Evolutionary conservation across 208 protist genomes (phyloP).

Genomic region (Balamuthia mandrillaris): DNA sequence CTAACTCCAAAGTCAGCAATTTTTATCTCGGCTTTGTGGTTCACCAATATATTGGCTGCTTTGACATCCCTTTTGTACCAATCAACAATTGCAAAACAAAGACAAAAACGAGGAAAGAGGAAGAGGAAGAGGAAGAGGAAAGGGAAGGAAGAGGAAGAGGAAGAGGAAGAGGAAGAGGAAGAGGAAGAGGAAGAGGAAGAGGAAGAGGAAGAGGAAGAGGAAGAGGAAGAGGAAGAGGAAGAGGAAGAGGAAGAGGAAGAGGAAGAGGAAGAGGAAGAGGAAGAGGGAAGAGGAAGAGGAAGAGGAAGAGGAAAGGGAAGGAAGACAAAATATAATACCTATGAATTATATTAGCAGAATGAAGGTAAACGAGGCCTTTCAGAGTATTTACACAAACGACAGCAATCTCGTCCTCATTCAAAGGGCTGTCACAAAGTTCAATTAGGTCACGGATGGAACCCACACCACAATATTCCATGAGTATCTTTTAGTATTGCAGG

Average conservation of each 20-base stretch:
- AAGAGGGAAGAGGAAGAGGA: too few species aligned
- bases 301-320: too few species aligned
- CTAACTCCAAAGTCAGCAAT: constrained; percentile 3
- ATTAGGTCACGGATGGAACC: constrained; percentile 9
- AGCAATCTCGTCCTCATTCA: neutral
- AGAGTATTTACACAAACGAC: constrained; percentile 17
- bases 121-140: neutral
- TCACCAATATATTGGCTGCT: neutral
- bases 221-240: neutral
- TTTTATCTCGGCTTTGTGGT: too few species aligned
- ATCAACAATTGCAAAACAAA: neutral
- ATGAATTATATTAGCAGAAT: constrained; percentile 55
- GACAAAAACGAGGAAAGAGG: neutral
- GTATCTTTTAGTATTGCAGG: neutral
- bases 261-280: too few species aligned
- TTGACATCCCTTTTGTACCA: neutral
- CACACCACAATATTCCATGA: constrained; percentile 23
- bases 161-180: neutral
- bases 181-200: neutral
- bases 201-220: neutral
- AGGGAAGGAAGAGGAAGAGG: neutral
- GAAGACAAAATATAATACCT: too few species aligned
- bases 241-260: neutral
- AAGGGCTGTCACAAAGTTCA: neutral
- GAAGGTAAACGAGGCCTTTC: constrained; percentile 48